A percentile compares a stretch with the other conserved stretches of the same genome.
phyloP scores from a whole-genome alignment of 106 monocot genomes.

The Acanthochlamys bracteata region DNA sequence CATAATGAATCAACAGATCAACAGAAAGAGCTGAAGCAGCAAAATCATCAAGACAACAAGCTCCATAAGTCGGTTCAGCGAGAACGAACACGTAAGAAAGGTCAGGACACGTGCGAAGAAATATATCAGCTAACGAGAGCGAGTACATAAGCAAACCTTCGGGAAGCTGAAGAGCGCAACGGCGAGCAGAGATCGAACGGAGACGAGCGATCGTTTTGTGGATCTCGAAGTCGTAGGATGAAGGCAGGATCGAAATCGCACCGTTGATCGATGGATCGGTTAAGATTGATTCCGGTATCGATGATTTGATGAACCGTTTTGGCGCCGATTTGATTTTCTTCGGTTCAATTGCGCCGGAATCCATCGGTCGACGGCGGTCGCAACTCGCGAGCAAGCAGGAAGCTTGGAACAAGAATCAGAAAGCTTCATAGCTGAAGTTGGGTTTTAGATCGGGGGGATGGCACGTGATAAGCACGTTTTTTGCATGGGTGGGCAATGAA shows the following conservation, averaged over 20 bases:
- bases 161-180: constrained; percentile 81
- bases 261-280: constrained; percentile 51
- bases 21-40: constrained; percentile 51
- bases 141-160: constrained; percentile 96
- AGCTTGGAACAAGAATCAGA: too few species aligned
- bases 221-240: constrained; percentile 93
- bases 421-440: too few species aligned
- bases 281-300: constrained; percentile 74
- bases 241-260: constrained; percentile 75
- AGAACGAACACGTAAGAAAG: constrained; percentile 52
- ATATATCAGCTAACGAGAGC: constrained; percentile 76
- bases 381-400: too few species aligned
- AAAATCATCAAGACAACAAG: constrained; percentile 86
- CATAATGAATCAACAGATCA: constrained; percentile 94
- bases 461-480: too few species aligned
- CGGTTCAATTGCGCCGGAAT: constrained; percentile 6
- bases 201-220: constrained; percentile 90
- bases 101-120: constrained; percentile 37
- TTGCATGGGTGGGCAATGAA: too few species aligned
- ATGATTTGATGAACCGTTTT: constrained; percentile 68
- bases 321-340: constrained; percentile 21
- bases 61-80: constrained; percentile 94
- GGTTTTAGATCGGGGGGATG: too few species aligned
- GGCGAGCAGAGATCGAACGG: constrained; percentile 43
- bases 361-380: too few species aligned